Percentiles rank a stretch among this genome's conserved stretches.
phyloP scores from a whole-genome alignment of 2,329 filamentous ascomycete genomes.

The Microsporum ferrugineum region DNA sequence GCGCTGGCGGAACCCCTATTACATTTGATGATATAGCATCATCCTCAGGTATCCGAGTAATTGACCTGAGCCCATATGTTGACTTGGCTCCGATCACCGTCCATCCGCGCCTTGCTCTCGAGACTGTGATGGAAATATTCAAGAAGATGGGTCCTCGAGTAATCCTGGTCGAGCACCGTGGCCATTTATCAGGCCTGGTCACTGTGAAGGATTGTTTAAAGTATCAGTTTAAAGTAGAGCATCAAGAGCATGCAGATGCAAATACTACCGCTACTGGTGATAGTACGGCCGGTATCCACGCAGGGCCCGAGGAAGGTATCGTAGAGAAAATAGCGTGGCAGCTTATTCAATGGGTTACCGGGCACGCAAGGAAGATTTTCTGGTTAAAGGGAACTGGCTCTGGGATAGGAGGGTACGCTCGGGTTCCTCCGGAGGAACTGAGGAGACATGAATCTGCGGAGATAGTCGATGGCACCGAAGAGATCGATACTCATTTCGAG shows the following conservation, averaged over 20 bases:
- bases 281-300: constrained; percentile 15
- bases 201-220: constrained; percentile 96
- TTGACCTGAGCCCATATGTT: constrained; percentile 80
- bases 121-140: constrained; percentile 98
- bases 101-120: constrained; percentile 79
- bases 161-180: constrained; percentile 83
- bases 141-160: constrained; percentile 94
- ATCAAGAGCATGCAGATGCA: constrained; percentile 54
- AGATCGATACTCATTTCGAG: constrained; percentile 38
- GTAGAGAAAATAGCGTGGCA: constrained; percentile 30
- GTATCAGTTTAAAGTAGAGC: constrained; percentile 94
- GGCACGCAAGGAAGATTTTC: constrained; percentile 12
- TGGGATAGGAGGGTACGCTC: constrained; percentile 20
- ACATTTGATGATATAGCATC: constrained; percentile 51
- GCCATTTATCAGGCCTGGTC: constrained; percentile 69
- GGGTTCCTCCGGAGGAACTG: constrained; percentile 26
- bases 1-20: constrained; percentile 26
- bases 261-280: constrained; percentile 20
- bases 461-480: constrained; percentile 44
- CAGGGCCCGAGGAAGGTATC: constrained; percentile 12
- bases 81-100: constrained; percentile 83
- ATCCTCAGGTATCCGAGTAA: constrained; percentile 43
- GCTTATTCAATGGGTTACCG: constrained; percentile 25
- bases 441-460: constrained; percentile 18
- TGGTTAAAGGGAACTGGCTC: not conserved